Conservation (phyloP, 495 filamentous ascomycete genomes). For the Podospora conica region DNA sequence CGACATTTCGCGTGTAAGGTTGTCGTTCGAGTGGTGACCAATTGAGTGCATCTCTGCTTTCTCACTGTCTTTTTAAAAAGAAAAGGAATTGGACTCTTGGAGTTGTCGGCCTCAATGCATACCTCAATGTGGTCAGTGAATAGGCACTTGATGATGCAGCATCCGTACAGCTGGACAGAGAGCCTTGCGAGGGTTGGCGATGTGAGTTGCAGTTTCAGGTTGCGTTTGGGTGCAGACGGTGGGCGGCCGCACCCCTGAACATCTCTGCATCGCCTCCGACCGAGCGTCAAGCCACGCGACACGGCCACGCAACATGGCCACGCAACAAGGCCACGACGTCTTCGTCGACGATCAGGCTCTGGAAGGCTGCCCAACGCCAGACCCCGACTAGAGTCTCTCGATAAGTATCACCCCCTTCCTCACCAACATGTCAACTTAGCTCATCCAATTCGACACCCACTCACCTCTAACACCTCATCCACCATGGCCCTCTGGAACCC, state of each 20-base stretch:
- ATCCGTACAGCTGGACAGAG: not conserved
- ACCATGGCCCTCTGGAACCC: not conserved
- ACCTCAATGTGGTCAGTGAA: too few relatives aligned
- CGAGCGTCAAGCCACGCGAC: not conserved
- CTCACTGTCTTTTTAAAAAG: too few relatives aligned
- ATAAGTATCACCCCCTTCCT: too few relatives aligned
- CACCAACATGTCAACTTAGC: too few relatives aligned
- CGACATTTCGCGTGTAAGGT: too few relatives aligned
- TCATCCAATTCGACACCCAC: not conserved
- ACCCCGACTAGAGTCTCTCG: not conserved
- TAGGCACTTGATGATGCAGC: too few relatives aligned
- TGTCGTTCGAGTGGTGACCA: too few relatives aligned
- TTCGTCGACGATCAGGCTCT: not conserved
- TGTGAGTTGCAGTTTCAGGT: not conserved
- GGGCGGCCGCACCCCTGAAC: too few relatives aligned
- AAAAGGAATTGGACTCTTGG: too few relatives aligned
- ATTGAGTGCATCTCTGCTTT: too few relatives aligned
- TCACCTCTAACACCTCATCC: not conserved
- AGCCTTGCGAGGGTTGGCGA: not conserved
- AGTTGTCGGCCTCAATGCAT: too few relatives aligned
- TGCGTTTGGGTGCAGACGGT: too few relatives aligned
- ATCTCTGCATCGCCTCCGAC: not conserved
- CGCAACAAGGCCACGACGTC: not conserved
- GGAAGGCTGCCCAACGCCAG: not conserved
- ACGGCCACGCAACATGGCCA: not conserved